Conservation (phyloP, 2,329 filamentous ascomycete species). For the Fragosphaeria purpurea region DNA sequence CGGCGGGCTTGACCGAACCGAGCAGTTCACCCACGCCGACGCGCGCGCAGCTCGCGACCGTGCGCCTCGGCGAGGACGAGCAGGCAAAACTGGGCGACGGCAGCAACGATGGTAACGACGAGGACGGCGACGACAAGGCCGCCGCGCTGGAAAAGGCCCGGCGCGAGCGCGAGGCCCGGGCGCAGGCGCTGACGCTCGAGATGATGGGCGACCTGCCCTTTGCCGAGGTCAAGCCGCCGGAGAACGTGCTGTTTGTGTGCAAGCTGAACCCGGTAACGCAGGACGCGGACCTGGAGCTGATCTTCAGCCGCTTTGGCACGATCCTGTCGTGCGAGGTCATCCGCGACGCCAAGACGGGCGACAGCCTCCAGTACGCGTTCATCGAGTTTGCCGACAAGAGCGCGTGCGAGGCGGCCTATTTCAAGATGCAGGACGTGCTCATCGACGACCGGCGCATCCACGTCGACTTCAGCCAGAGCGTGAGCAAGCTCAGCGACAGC, state of each 20-base stretch:
- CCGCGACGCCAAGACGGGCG: constrained; percentile 82
- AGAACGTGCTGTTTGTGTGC: constrained; percentile 97
- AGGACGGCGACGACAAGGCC: constrained; percentile 53
- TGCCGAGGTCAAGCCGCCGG: constrained; percentile 91
- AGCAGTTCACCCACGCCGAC: constrained; percentile 71
- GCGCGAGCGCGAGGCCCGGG: constrained; percentile 80
- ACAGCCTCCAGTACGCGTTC: constrained; percentile 94
- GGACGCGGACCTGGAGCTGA: constrained; percentile 87
- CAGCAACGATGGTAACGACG: constrained; percentile 48
- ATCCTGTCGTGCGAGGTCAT: constrained; percentile 96
- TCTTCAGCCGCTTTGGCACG: constrained; percentile 92
- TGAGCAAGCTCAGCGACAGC: constrained; percentile 73
- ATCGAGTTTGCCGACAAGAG: constrained; percentile 92
- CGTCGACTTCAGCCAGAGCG: constrained; percentile 96
- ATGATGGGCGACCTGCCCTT: constrained; percentile 98
- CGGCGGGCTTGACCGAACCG: constrained; percentile 63
- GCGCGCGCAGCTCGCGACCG: constrained; percentile 77
- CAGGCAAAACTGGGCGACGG: constrained; percentile 63
- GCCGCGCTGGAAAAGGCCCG: constrained; percentile 63
- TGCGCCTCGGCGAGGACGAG: constrained; percentile 76
- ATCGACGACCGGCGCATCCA: constrained; percentile 97
- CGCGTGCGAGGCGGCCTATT: constrained; percentile 89
- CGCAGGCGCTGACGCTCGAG: constrained; percentile 88
- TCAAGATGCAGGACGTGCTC: constrained; percentile 96
- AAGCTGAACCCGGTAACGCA: constrained; percentile 95